These are phyloP conservation scores for Aspergillus sp. DNA, from an alignment of 2,329 filamentous ascomycete genomes.

Conservation along the genomic window DNA sequence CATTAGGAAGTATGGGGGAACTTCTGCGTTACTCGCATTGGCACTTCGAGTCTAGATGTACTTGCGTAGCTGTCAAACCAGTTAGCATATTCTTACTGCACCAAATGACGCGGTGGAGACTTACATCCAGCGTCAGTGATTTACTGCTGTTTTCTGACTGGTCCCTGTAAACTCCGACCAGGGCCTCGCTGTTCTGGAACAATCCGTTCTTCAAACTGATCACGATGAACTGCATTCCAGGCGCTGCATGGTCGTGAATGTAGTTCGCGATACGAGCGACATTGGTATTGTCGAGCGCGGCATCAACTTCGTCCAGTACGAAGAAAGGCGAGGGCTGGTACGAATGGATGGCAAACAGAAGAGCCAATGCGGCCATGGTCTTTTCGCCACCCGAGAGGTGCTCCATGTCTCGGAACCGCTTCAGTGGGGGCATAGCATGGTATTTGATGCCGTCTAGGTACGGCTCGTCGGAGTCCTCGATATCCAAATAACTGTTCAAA, in stretches of 20 bases:
- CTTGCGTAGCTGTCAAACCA: slow-evolving; percentile 2
- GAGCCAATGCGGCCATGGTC: slow-evolving; percentile 95
- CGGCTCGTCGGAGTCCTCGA: slow-evolving; percentile 93
- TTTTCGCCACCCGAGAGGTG: slow-evolving; percentile 96
- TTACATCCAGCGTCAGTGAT: slow-evolving; percentile 91
- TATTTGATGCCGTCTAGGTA: slow-evolving; percentile 97
- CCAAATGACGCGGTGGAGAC: slow-evolving; percentile 39
- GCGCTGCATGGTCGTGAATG: slow-evolving; percentile 87
- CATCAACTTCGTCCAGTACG: slow-evolving; percentile 96
- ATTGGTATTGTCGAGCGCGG: slow-evolving; percentile 96
- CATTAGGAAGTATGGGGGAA: neutral
- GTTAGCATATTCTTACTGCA: neutral
- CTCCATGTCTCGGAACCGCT: slow-evolving; percentile 99
- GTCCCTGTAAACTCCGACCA: slow-evolving; percentile 94
- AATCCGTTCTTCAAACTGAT: slow-evolving; percentile 94
- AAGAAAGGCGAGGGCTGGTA: slow-evolving; percentile 97
- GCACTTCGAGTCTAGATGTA: neutral
- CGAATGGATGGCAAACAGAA: slow-evolving; percentile 94
- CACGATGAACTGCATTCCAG: slow-evolving; percentile 98
- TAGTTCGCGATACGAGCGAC: slow-evolving; percentile 96
- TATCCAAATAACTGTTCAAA: slow-evolving; percentile 69
- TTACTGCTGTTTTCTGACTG: slow-evolving; percentile 90
- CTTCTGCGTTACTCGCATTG: neutral
- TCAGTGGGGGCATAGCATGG: slow-evolving; percentile 96
- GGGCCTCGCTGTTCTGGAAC: slow-evolving; percentile 93